phyloP scores from a whole-genome alignment of 2,329 filamentous ascomycete species.

The Fusarium circinatum region DNA sequence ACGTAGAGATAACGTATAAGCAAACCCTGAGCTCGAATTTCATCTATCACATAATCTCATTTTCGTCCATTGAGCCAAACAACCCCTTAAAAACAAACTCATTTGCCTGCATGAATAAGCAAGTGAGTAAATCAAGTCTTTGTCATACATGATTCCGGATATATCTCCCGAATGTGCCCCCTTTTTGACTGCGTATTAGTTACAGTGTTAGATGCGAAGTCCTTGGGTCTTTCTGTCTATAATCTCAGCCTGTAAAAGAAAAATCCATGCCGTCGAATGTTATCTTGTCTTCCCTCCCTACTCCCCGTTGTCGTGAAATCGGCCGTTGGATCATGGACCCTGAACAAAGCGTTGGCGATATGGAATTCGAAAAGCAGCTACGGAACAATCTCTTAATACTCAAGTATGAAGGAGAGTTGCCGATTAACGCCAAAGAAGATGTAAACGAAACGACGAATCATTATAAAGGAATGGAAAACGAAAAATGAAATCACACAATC shows the following conservation, averaged over 20 bases:
- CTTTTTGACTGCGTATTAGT: conserved; percentile 52
- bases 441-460: conserved; percentile 21
- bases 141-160: conserved; percentile 48
- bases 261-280: conserved; percentile 44
- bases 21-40: conserved; percentile 29
- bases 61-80: conserved; percentile 29
- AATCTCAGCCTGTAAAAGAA: conserved; percentile 48
- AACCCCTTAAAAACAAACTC: conserved; percentile 33
- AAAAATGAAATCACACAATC: conserved; percentile 15
- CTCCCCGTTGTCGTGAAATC: conserved; percentile 39
- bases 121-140: conserved; percentile 44
- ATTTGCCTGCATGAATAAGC: conserved; percentile 36
- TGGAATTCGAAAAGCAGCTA: conserved; percentile 20
- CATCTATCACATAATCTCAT: conserved; percentile 37
- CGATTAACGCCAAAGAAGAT: conserved; percentile 37
- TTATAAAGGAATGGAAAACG: neutral
- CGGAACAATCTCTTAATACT: conserved; percentile 37
- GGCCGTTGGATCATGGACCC: conserved; percentile 39
- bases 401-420: conserved; percentile 19
- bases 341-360: conserved; percentile 39
- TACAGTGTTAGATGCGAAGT: conserved; percentile 49
- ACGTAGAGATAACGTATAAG: conserved; percentile 7
- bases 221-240: conserved; percentile 50
- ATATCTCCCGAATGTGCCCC: conserved; percentile 46
- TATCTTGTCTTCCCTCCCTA: conserved; percentile 41